Conservation (phyloP, 345 rosid species). For the Rubroshorea leprosula region DNA sequence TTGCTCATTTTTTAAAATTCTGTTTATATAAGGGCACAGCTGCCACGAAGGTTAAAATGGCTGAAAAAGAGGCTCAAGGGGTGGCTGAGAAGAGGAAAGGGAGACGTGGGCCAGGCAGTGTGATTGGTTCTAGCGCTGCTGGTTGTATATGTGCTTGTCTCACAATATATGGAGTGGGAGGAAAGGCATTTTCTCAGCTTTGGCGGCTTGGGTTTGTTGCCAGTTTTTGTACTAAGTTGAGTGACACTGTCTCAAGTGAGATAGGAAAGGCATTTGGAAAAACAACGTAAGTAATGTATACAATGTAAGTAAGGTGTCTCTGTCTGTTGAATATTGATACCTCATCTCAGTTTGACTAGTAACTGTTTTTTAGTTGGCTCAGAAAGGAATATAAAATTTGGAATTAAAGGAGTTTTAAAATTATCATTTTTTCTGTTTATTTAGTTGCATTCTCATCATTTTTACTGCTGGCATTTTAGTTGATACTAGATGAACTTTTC, state of each 20-base stretch:
- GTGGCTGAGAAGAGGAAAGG: slow-evolving; percentile 96
- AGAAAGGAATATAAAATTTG: too few species aligned
- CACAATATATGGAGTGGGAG: slow-evolving; percentile 61
- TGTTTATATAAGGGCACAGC: slow-evolving; percentile 68
- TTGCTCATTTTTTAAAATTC: neutral
- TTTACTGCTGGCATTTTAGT: too few species aligned
- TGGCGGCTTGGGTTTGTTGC: slow-evolving; percentile 88
- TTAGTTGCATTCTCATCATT: neutral
- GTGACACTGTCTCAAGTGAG: slow-evolving; percentile 91
- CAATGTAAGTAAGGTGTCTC: neutral
- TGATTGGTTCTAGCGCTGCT: slow-evolving; percentile 97
- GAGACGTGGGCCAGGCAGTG: slow-evolving; percentile 93
- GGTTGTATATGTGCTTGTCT: slow-evolving; percentile 86
- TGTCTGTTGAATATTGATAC: neutral
- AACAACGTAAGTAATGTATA: slow-evolving; percentile 89
- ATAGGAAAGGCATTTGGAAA: slow-evolving; percentile 96
- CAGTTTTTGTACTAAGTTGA: slow-evolving; percentile 94
- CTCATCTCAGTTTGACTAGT: neutral
- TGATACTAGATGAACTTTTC: neutral
- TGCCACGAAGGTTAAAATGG: slow-evolving; percentile 89
- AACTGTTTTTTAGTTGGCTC: too few species aligned
- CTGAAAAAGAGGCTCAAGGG: slow-evolving; percentile 92
- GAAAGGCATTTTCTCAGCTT: slow-evolving; percentile 46
- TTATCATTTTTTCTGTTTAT: too few species aligned
- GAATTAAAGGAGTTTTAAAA: too few species aligned